Evolutionary conservation across 495 filamentous ascomycete species (phyloP).

Genomic region (Tuber calosporum): DNA sequence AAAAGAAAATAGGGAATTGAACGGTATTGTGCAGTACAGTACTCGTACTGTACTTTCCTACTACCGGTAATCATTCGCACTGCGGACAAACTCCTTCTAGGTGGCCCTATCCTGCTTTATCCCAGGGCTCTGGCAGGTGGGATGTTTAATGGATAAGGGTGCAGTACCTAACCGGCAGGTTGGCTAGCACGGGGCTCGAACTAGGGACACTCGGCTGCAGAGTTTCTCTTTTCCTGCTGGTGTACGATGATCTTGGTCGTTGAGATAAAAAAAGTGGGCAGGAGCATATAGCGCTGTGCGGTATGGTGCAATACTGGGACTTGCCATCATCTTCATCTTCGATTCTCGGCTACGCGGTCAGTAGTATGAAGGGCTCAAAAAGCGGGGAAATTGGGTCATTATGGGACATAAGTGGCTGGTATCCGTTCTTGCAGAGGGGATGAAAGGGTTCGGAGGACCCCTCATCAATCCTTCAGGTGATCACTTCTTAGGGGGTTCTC

Average conservation of each 20-base stretch:
- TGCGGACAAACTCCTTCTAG: not conserved
- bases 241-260: not conserved
- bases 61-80: not conserved
- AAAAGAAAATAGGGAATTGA: not conserved
- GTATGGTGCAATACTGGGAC: not conserved
- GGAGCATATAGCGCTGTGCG: not conserved
- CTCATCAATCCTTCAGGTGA: not conserved
- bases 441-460: too few relatives aligned
- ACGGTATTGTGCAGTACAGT: not conserved
- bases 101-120: not conserved
- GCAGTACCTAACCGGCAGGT: too few relatives aligned
- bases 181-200: not conserved
- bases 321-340: not conserved
- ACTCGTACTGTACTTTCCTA: not conserved
- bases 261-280: not conserved
- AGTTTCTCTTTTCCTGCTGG: not conserved
- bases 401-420: not conserved
- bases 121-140: not conserved
- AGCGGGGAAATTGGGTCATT: not conserved
- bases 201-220: not conserved
- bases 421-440: not conserved
- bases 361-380: not conserved
- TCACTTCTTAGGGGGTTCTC: not conserved
- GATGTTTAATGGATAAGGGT: not conserved
- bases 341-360: not conserved